Conservation (phyloP, 2,329 filamentous ascomycete species). For the Colletotrichum orbiculare region DNA sequence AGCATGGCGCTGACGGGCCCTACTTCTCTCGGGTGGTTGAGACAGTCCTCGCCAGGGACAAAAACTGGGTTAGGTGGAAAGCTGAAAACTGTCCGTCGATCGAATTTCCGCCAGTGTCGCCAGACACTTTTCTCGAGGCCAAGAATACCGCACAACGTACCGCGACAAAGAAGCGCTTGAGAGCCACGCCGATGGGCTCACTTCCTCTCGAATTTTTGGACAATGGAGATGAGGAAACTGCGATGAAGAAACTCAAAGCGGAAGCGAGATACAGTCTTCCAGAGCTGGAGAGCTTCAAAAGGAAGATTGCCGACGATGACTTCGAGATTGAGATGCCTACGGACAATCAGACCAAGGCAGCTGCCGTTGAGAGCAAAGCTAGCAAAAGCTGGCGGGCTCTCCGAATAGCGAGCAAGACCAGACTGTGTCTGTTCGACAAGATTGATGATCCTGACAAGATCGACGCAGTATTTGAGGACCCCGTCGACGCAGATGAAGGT, state of each 20-base stretch:
- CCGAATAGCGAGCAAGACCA: constrained; percentile 79
- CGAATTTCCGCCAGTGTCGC: constrained; percentile 76
- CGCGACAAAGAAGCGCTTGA: constrained; percentile 77
- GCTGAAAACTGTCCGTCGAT: constrained; percentile 92
- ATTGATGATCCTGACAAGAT: constrained; percentile 85
- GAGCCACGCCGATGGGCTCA: constrained; percentile 75
- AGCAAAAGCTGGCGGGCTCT: constrained; percentile 94
- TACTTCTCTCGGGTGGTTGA: constrained; percentile 98
- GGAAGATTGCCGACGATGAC: constrained; percentile 80
- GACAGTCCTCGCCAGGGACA: constrained; percentile 93
- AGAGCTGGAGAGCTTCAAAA: constrained; percentile 75
- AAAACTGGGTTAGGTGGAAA: constrained; percentile 99
- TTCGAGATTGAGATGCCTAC: constrained; percentile 88
- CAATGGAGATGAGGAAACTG: constrained; percentile 67
- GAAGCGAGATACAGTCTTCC: constrained; percentile 74
- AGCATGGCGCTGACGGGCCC: constrained; percentile 82
- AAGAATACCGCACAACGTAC: constrained; percentile 73
- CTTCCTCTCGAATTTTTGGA: constrained; percentile 83
- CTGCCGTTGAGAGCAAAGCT: constrained; percentile 76
- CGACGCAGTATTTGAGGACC: constrained; percentile 65
- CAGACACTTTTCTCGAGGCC: constrained; percentile 75
- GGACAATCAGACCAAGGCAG: constrained; percentile 66
- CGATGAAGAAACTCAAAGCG: constrained; percentile 77
- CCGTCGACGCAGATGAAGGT: constrained; percentile 48
- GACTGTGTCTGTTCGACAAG: constrained; percentile 84